Base-by-base conservation (phyloP, 768 basidiomycete genomes). In the Mycena amicta region DNA sequence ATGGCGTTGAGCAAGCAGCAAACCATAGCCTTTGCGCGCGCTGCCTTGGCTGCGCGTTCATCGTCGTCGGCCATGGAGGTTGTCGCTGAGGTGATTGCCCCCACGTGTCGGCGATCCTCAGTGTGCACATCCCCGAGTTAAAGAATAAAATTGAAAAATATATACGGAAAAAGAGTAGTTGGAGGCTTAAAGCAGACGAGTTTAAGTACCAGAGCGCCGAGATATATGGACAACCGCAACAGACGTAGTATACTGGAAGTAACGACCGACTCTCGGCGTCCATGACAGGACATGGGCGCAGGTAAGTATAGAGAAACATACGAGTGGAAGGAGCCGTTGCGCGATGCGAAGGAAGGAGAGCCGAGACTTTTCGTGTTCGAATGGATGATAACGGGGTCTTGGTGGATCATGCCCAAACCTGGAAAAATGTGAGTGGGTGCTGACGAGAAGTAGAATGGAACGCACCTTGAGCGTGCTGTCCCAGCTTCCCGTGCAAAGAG, bases 401-500 rank as follows among this genome's bases (percentile, higher is more conserved):
- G n/a, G n/a, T n/a, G n/a, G n/a, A n/a, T 84, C 80, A 93, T 78
- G 92, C 92, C 92, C 92, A 93, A 56, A 93, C 91, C 92, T 93
- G 62, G 22, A 61, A 30, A 12, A 31, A 5, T 16, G 23, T 62
- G 0, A 61, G 53, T 41, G 27, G 53, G 33, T 23, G 43, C 26
- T 61, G 5, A 46, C 22, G 1, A 52, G 25, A 55, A 56, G 15
- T 37, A 49, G 45, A 31, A 23, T 20, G 47, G 37, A 29, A 79
- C 88, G 67, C 70, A 95, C 95, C 84, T 93, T 89, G 68, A 98
- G 87, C 50, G 94, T 92, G 75, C 92, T 94, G 72, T 99, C 96
- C 96, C 96, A 99, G 72, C 89, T 91, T 52, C 96, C 96, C 31
- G 96, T 99, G 82, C 96, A 98, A 57, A 99, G 87, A 46, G 96